Base-by-base conservation (phyloP, 768 basidiomycete species). In the Lentinula sp. region DNA sequence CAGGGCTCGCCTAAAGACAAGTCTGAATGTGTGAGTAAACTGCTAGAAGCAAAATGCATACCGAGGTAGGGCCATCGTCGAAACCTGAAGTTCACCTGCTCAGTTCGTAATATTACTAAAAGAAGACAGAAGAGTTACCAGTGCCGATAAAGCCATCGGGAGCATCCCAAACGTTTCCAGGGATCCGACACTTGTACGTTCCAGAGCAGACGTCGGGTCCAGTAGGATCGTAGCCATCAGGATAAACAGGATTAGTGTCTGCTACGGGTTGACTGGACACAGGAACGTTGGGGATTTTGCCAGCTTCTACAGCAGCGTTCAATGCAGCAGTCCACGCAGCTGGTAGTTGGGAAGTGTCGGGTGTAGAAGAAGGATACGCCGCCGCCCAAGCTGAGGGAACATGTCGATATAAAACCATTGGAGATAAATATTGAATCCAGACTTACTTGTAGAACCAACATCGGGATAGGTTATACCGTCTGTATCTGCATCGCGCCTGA, bases 41-140 rank as follows among this genome's bases (percentile, higher is more conserved):
- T 56, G 43, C 49, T 48, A 41, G 12, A 13, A 46, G 48, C 66
- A 20, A 41, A 54, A 67, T 74, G 64, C 48, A 77, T 28, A 56
- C 76, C 18, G 77, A 74, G 15, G 80, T 75, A 0, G 93, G 93
- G 0, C 93, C 93, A 67, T 94, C 93, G 67, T 95, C 93, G 68
- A 93, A 93, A 52, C 84, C 79, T 56, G 15, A 7, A 6, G 10
- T 8, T n/a, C 4, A 12, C 8, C 18, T 9, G 12, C 8, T 48
- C 23, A 48, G n/a, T 8, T 20, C 12, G n/a, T 1, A 20, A 48
- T 48, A 3, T n/a, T 9, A 23, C 18, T 12, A 20, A 2, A 23
- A 18, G 16, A n/a, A 15, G 13, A 48, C 8, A n/a, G 3, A 20
- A 23, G 16, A 20, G 7, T 23, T 28, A 48, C 46, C 46, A 59